Evolutionary conservation across 2,329 filamentous ascomycete genomes (phyloP), one percentile per base, ranked within the genome.

Genomic region (Penicillium decumbens): DNA sequence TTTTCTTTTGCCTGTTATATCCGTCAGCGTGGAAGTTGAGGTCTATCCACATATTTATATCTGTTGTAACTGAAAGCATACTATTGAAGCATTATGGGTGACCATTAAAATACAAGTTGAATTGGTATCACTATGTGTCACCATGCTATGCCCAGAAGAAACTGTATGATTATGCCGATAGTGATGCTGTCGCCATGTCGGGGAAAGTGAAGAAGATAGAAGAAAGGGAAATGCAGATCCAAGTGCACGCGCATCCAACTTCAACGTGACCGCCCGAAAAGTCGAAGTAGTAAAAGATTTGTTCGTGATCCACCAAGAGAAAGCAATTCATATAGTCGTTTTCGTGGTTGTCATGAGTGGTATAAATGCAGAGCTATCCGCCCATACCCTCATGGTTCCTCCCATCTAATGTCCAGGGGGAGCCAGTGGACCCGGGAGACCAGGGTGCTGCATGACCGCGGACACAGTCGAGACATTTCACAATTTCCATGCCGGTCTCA

Each of bases 391-490:
- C 52, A 54, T 53, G 50, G 15, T 47, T 47, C 57, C 51, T 53
- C 15, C 43, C 43, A 51, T 60, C 50, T 32, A 54, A 39, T 30
- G 56, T 41, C 56, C 56, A 59, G 6, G 23, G 42, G 48, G 50
- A 47, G 2, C 45, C 33, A n/a, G 50, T 39, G 41, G 41, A 38
- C 13, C 43, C 24, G 25, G 51, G 15, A 15, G 56, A 42, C 54
- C 58, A 62, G 5, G 54, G 42, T 18, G 47, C 33, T 18, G 51
- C 7, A 33, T 57, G 47, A 32, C 60, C 55, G 30, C 57, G 58
- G 6, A 69, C 63, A 50, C 71, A 72, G 41, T 68, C 65, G 39
- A 72, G 55, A 47, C 71, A 73, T 47, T 65, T 60, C 18, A 70
- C 66, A 29, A 67, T 64, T 45, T 73, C 70, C 3, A 57, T 50